Evolutionary conservation across 352 stramenopile genomes (phyloP), one percentile per base, ranked within the genome.

Genomic region (Pythium angustatum): DNA sequence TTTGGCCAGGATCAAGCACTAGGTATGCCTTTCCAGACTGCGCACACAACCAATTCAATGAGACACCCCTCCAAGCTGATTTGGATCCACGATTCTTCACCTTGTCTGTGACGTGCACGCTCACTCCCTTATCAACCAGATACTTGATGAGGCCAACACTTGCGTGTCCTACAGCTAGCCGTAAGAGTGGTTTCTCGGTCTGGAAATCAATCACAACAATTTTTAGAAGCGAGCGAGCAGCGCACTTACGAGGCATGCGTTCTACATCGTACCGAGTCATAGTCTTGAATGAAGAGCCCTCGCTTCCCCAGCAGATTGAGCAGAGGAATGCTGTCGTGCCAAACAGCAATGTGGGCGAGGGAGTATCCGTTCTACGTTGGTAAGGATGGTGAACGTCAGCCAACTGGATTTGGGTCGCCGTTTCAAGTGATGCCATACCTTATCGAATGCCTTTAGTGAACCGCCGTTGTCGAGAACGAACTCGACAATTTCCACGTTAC

Each of bases 301-400:
- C 31, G 11, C 1, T 26, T 3, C 19, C 55, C 50, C 15, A 66
- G n/a, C 1, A 59, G 24, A 15, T 54, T 22, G 3, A 66, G 24
- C 19, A 66, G 38, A 12, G 26, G 17, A 4, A 64, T 10, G n/a
- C 30, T 64, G 33, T 64, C 45, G 2, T 33, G 45, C 57, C 57
- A 64, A 1, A 64, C 34, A 0, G 57, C 57, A 27, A 64, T 8
- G 36, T 64, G 57, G 30, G 27, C 31, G 1, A 54, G 21, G 12
- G 57, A 57, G 33, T 64, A 64, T 7, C 57, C 57, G 12, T 64
- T 49, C 57, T 64, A 33, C n/a, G n/a, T n/a, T n/a, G n/a, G n/a
- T n/a, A n/a, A n/a, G n/a, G n/a, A n/a, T n/a, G n/a, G n/a, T n/a
- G n/a, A n/a, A n/a, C n/a, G n/a, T n/a, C n/a, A n/a, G n/a, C n/a